These are phyloP conservation scores for Castanospermum australe DNA, from an alignment of 306 rosid genomes.

Conservation along the genomic window DNA sequence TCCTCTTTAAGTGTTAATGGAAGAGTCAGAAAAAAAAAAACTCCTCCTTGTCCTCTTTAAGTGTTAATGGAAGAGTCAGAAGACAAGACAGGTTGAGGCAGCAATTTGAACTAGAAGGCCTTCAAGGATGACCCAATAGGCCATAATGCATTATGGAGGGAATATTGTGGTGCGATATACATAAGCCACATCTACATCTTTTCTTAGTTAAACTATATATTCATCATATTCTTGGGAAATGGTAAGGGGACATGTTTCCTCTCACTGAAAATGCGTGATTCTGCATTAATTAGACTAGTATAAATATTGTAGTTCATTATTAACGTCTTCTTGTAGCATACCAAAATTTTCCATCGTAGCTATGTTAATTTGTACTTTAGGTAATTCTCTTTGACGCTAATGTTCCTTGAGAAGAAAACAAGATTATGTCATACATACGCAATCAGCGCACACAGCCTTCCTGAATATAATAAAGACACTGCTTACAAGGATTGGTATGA, in stretches of 20 bases:
- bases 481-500: slow-evolving; percentile 59
- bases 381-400: slow-evolving; percentile 62
- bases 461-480: slow-evolving; percentile 48
- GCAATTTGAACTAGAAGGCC: slow-evolving; percentile 49
- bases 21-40: too few relatives aligned
- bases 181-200: not conserved
- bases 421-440: slow-evolving; percentile 48
- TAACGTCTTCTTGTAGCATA: not conserved
- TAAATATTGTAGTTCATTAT: not conserved
- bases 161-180: slow-evolving; percentile 35
- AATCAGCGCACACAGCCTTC: slow-evolving; percentile 38
- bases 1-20: too few relatives aligned
- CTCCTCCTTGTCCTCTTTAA: too few relatives aligned
- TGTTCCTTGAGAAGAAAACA: slow-evolving; percentile 75
- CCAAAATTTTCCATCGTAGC: not conserved
- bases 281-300: too few relatives aligned
- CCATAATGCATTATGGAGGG: slow-evolving; percentile 39
- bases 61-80: too few relatives aligned
- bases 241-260: too few relatives aligned
- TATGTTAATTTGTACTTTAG: slow-evolving; percentile 25
- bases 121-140: slow-evolving; percentile 24
- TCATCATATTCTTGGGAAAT: not conserved
- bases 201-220: not conserved
- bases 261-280: not conserved
- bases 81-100: slow-evolving; percentile 30